phyloP scores from a whole-genome alignment of 1,284 basidiomycete genomes.

The Heterobasidion annosum region DNA sequence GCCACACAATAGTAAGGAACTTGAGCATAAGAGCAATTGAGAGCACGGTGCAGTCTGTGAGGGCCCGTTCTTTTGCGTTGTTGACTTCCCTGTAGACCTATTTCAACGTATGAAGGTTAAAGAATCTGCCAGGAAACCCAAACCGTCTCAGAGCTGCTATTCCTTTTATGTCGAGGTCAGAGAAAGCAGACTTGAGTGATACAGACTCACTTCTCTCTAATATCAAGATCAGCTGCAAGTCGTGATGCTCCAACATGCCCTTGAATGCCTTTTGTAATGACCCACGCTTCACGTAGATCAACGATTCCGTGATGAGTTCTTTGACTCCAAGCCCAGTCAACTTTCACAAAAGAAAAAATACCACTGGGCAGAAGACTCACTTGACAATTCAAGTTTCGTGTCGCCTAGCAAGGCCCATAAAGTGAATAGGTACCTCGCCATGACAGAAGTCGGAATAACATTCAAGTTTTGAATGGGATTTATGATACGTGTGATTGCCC shows the following conservation, averaged over 20 bases:
- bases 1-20: slow-evolving; percentile 25
- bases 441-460: not conserved
- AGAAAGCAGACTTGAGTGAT: not conserved
- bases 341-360: not conserved
- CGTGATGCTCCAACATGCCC: slow-evolving; percentile 5
- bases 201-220: slow-evolving; percentile 9
- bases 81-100: not conserved
- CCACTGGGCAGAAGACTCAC: not conserved
- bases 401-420: slow-evolving; percentile 11
- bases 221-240: slow-evolving; percentile 7
- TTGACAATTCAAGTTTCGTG: not conserved
- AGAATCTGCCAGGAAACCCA: not conserved
- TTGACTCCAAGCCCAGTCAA: slow-evolving; percentile 22
- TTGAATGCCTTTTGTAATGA: slow-evolving; percentile 7
- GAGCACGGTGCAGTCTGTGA: not conserved
- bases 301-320: slow-evolving; percentile 29
- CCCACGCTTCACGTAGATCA: slow-evolving; percentile 14
- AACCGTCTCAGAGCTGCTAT: not conserved
- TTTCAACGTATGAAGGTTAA: not conserved
- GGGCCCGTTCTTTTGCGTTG: not conserved
- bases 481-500: slow-evolving; percentile 12
- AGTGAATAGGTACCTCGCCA: slow-evolving; percentile 5
- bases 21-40: slow-evolving; percentile 12
- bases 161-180: not conserved
- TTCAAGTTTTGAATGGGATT: slow-evolving; percentile 7